Evolutionary conservation across 2,329 filamentous ascomycete genomes (phyloP).

Genomic region (Zelopaecilomyces penicillatus): DNA sequence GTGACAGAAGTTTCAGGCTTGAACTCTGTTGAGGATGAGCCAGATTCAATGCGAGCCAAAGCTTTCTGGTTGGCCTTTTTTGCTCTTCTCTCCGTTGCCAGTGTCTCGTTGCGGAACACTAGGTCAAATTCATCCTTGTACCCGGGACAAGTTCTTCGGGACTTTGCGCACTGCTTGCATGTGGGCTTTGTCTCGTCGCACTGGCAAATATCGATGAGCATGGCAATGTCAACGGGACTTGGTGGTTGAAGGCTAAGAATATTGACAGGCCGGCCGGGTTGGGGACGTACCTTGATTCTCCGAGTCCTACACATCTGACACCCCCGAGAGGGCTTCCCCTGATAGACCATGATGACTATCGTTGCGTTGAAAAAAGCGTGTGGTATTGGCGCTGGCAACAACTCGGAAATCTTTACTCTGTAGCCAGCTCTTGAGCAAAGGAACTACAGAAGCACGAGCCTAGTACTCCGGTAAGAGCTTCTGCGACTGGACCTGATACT

Average conservation of each 20-base stretch:
- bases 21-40: neutral
- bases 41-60: constrained; percentile 24
- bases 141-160: constrained; percentile 54
- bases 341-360: constrained; percentile 49
- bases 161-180: constrained; percentile 58
- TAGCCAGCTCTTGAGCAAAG: neutral
- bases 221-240: neutral
- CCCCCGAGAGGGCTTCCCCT: constrained; percentile 57
- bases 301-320: constrained; percentile 68
- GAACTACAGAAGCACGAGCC: neutral
- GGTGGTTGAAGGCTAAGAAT: neutral
- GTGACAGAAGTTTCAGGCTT: constrained; percentile 5
- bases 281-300: constrained; percentile 58
- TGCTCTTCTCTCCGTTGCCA: constrained; percentile 55
- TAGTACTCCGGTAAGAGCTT: no score
- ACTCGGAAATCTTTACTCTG: neutral
- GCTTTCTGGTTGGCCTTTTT: constrained; percentile 46
- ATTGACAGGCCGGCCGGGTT: no score
- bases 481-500: no score
- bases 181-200: constrained; percentile 61
- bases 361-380: neutral
- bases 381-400: neutral
- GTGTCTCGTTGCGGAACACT: constrained; percentile 64
- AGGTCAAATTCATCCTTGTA: constrained; percentile 66
- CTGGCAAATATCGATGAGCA: constrained; percentile 26